Percentiles rank a stretch among this genome's conserved stretches.
Conservation (phyloP, 139 green algal species). For the Yamagishiella unicocca region DNA sequence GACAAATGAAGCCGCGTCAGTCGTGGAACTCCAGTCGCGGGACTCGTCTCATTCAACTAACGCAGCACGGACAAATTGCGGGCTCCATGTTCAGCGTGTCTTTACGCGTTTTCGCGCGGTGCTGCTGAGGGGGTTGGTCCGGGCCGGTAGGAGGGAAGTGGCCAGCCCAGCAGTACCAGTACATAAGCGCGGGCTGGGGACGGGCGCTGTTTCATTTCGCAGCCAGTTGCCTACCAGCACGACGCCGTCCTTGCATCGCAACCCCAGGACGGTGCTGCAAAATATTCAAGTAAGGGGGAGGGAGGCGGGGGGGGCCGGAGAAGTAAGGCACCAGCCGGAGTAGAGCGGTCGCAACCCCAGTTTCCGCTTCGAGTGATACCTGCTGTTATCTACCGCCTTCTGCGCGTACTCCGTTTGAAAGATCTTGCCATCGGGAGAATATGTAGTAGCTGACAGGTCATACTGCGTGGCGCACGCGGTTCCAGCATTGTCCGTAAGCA, state of each 20-base stretch:
- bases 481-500: background rate
- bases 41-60: background rate
- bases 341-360: background rate
- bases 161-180: too few species aligned
- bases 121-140: too few species aligned
- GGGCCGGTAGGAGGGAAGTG: too few species aligned
- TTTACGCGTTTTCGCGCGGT: too few species aligned
- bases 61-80: too few species aligned
- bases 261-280: conserved; percentile 92
- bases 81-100: too few species aligned
- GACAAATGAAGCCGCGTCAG: background rate
- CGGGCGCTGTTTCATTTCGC: too few species aligned
- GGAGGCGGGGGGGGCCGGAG: background rate
- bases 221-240: conserved; percentile 94
- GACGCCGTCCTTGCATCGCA: conserved; percentile 97
- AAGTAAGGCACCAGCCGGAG: background rate
- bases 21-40: background rate
- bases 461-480: conserved; percentile 82
- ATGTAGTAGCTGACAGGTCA: conserved; percentile 97
- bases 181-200: too few species aligned
- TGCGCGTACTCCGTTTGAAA: conserved; percentile 99
- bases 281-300: background rate
- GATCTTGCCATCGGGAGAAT: conserved; percentile 96
- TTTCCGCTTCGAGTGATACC: conserved; percentile 66
- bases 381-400: conserved; percentile 98